Evolutionary conservation across 768 basidiomycete species (phyloP), one percentile per base, ranked within the genome.

Genomic region (Xanthoconium purpureum): DNA sequence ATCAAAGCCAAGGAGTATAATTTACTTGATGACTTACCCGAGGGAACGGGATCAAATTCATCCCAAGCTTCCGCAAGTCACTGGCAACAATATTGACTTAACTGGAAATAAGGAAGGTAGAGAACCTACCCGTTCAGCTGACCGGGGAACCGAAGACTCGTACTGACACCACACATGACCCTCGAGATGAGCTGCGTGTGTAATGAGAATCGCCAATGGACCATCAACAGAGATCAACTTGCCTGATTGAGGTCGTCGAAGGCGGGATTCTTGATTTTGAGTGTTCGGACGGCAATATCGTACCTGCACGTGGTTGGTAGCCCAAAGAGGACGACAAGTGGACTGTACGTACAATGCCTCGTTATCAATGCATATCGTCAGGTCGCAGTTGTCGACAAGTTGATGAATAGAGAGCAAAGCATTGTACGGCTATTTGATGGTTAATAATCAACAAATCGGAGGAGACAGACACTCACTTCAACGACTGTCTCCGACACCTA

Each of bases 41-140:
- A 62, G 96, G 96, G 82, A 98, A 99, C 0, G 96, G 96, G 58
- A 98, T 80, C 50, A 98, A 81, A 73, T 98, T 98, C 83, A 96
- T 87, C 47, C 84, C 91, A 44, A 98, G 82, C 71, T 95, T 95
- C 53, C 93, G 84, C 36, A 95, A 76, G 66, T 95, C 93, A 44
- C 89, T 91, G 4, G 53, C 18, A 42, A 38, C 39, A 7, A 35
- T 15, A 45, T 56, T 57, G 39, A 59, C 52, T 35, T 65, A 43
- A 32, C 6, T 13, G 50, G 12, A 9, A 50, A 38, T 28, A 9
- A 24, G 17, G 14, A 8, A 32, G 47, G 37, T 14, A 18, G 5
- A 7, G 49, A 18, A 68, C 82, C 12, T 56, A 88, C 89, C 91
- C 91, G 66, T 95, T 95, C 54, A 95, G 75, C 70, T 94, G 93